A percentile compares a stretch with the other conserved stretches of the same genome.
These are phyloP conservation scores for Colletotrichum lentis DNA, from an alignment of 2,329 filamentous ascomycete species.

Conservation along the genomic window DNA sequence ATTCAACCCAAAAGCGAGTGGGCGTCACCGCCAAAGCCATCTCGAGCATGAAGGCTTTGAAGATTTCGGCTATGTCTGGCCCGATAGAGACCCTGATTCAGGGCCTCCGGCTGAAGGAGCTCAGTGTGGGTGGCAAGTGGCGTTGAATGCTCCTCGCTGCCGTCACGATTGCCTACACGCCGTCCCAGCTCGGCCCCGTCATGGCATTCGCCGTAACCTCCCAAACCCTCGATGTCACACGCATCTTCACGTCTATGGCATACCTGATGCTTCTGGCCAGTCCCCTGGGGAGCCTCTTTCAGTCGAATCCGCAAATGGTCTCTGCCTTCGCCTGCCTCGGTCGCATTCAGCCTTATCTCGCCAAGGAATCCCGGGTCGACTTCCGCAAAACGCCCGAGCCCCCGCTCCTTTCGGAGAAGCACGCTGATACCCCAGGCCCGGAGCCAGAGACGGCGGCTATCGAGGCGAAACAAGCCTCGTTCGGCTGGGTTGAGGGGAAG, in stretches of 20 bases:
- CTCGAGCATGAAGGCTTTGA: conserved; percentile 50
- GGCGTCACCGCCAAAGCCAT: conserved; percentile 44
- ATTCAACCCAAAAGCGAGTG: conserved; percentile 40
- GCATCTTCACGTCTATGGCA: conserved; percentile 48
- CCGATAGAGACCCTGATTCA: conserved; percentile 46
- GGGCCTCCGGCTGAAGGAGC: conserved; percentile 47
- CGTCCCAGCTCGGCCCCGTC: conserved; percentile 48
- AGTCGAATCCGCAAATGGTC: conserved; percentile 45
- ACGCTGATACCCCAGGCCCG: not conserved
- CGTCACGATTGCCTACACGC: conserved; percentile 47
- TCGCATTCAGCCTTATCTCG: conserved; percentile 50
- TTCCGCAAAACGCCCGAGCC: conserved; percentile 18
- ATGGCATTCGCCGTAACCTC: conserved; percentile 47
- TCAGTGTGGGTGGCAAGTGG: conserved; percentile 44
- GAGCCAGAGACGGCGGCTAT: not conserved
- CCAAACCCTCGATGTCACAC: conserved; percentile 41
- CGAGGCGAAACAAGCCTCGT: conserved; percentile 40
- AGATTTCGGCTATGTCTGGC: conserved; percentile 49
- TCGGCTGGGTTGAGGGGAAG: conserved; percentile 46
- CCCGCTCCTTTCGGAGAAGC: not conserved
- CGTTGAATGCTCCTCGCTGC: conserved; percentile 39
- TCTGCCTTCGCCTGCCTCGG: conserved; percentile 46
- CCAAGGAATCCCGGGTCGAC: conserved; percentile 42
- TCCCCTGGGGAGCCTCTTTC: conserved; percentile 46
- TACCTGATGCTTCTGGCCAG: conserved; percentile 47